Evolutionary conservation across 139 green algal species (phyloP), one percentile per base, ranked within the genome.

Genomic region (Zygnema cylindricum): DNA sequence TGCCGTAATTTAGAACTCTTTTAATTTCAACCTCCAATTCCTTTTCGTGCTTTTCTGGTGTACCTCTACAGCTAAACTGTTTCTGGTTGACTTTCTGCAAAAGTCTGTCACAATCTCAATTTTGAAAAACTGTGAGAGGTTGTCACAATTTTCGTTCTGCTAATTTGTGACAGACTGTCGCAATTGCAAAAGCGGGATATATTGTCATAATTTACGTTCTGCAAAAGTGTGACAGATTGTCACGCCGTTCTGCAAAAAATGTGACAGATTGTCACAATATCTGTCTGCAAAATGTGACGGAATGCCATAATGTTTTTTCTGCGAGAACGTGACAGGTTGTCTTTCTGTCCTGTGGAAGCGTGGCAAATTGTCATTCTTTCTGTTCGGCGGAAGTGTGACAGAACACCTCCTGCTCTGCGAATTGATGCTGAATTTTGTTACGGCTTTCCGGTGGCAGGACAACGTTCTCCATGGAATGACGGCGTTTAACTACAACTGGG

Each of bases 401-500:
- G 57, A 25, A 73, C 57, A 30, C 30, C 25, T 25, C 57, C 30
- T 25, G 57, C 57, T 25, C 30, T 30, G 57, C 30, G 57, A 30
- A 35, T 30, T 25, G 25, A 30, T 30, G 57, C 57, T 30, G 30
- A 30, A 35, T 25, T 30, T 25, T 30, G 57, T 30, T 35, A 25
- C 30, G 30, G 30, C 30, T 25, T 30, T 73, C 30, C 57, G 57
- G 57, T 30, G 25, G 57, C 57, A 73, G 57, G 57, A 73, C 30
- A 25, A 73, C 57, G 30, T 35, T 30, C 25, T 35, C 30, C 57
- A 81, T 38, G 73, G 73, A 35, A 81, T 81, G 73, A 81, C 73
- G 73, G 73, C 73, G 73, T 81, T 16, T 16, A 81, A 81, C 22
- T 16, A 57, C 73, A 81, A 81, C 73, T 81, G 16, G 16, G 73